phyloP scores from a whole-genome alignment of 164 flowering plant species.

The Buxus sempervirens region DNA sequence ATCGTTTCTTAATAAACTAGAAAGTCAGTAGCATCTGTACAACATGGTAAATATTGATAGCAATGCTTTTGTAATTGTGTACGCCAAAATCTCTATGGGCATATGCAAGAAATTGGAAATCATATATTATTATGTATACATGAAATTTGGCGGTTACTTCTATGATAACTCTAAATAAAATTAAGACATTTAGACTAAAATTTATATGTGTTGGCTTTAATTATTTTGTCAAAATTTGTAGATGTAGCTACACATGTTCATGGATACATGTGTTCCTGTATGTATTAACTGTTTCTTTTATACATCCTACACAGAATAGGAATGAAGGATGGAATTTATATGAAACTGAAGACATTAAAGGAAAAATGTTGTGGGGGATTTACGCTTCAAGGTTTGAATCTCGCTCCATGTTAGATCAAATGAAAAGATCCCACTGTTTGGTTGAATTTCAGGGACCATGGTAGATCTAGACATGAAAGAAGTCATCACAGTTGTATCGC shows the following conservation, averaged over 20 bases:
- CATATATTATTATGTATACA: too few relatives aligned
- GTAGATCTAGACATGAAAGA: constrained; percentile 53
- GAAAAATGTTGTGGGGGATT: constrained; percentile 8
- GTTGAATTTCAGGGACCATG: constrained; percentile 62
- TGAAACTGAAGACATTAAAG: not conserved
- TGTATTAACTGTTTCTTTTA: not conserved
- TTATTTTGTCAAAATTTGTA: not conserved
- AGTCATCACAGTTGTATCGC: constrained; percentile 53
- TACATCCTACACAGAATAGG: not conserved
- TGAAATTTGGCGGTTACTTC: too few relatives aligned
- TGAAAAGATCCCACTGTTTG: constrained; percentile 58
- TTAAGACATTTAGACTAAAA: not conserved
- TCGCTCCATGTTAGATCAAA: constrained; percentile 87
- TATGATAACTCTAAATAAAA: not conserved
- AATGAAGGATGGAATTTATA: not conserved
- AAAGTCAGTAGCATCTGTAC: not conserved
- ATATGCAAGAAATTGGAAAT: not conserved
- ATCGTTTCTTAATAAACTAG: too few relatives aligned
- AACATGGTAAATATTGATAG: not conserved
- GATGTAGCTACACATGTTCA: not conserved
- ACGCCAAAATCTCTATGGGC: not conserved
- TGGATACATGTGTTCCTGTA: not conserved
- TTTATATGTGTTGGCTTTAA: not conserved
- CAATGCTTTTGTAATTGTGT: too few relatives aligned
- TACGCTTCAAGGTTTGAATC: constrained; percentile 76